These are phyloP conservation scores for Starmerella tilneyi DNA, from an alignment of 805 yeast genomes.

Conservation along the genomic window DNA sequence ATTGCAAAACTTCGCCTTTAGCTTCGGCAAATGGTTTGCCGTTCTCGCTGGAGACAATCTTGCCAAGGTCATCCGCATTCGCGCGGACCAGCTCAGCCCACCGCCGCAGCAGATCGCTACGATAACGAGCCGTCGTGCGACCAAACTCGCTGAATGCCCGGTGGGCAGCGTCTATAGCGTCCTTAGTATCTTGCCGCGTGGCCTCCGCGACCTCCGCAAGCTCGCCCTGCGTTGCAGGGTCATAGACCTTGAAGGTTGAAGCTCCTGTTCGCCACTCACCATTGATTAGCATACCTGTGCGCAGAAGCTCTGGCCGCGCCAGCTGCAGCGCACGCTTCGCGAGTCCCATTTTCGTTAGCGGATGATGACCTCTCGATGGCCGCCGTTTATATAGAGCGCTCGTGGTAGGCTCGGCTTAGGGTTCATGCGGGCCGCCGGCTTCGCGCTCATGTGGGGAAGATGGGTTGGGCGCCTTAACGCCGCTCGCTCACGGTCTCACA, in stretches of 20 bases:
- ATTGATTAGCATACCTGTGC: slow-evolving; percentile 43
- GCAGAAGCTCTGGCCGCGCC: slow-evolving; percentile 16
- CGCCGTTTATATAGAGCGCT: neutral
- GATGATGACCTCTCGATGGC: neutral
- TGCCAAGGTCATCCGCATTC: slow-evolving; percentile 56
- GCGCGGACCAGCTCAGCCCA: slow-evolving; percentile 46
- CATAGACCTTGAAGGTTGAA: slow-evolving; percentile 50
- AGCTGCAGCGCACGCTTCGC: slow-evolving; percentile 12
- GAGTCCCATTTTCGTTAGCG: slow-evolving; percentile 5
- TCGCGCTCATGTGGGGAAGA: neutral
- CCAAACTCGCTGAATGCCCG: slow-evolving; percentile 45
- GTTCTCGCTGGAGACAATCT: slow-evolving; percentile 54
- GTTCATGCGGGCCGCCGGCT: neutral
- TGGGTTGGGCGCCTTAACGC: neutral
- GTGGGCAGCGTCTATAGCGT: slow-evolving; percentile 48
- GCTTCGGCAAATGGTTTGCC: slow-evolving; percentile 68
- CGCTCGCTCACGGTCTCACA: no score
- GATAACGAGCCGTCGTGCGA: slow-evolving; percentile 45
- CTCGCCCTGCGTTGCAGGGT: slow-evolving; percentile 59
- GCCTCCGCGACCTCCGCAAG: slow-evolving; percentile 49
- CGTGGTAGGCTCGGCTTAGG: neutral
- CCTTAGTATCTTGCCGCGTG: slow-evolving; percentile 39
- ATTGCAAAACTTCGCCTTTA: slow-evolving; percentile 55
- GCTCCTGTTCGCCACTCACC: slow-evolving; percentile 58
- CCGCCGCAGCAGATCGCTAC: slow-evolving; percentile 44